These are phyloP conservation scores for Clarireedia sp. DNA, from an alignment of 2,329 filamentous ascomycete genomes.

Conservation along the genomic window DNA sequence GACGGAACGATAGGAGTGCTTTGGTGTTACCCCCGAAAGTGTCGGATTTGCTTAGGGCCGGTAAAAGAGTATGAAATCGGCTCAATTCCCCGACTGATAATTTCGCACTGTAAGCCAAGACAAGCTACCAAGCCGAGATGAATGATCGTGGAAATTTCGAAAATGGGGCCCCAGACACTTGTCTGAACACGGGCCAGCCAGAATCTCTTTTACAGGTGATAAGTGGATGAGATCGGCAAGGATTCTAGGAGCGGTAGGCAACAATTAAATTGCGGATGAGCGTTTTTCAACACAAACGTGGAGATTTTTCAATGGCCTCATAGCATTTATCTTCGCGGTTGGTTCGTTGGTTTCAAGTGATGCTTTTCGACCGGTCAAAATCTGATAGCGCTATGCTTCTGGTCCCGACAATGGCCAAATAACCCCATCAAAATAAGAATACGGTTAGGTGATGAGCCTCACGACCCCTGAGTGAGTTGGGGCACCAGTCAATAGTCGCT, in stretches of 20 bases:
- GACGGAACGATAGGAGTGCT: slow-evolving; percentile 77
- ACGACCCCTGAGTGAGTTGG: too few relatives aligned
- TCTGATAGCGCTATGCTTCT: too few relatives aligned
- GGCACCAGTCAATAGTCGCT: too few relatives aligned
- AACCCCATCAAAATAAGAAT: too few relatives aligned
- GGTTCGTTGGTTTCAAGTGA: background rate
- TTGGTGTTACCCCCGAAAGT: slow-evolving; percentile 91
- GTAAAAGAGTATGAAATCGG: slow-evolving; percentile 42
- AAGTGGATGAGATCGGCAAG: background rate
- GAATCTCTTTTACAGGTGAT: background rate
- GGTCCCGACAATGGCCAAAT: too few relatives aligned
- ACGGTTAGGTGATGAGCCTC: too few relatives aligned
- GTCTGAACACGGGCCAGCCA: background rate
- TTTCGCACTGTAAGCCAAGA: background rate
- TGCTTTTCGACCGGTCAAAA: background rate
- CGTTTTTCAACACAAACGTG: too few relatives aligned
- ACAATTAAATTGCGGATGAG: too few relatives aligned
- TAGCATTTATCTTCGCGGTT: background rate
- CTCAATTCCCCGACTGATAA: background rate
- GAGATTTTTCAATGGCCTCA: background rate
- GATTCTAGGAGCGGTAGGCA: too few relatives aligned
- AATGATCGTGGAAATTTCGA: background rate
- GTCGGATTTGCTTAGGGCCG: slow-evolving; percentile 58
- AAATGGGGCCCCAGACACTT: background rate
- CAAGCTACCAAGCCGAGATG: background rate